These are phyloP conservation scores for Dicorynia guianensis DNA, from an alignment of 306 rosid species.

Conservation along the genomic window DNA sequence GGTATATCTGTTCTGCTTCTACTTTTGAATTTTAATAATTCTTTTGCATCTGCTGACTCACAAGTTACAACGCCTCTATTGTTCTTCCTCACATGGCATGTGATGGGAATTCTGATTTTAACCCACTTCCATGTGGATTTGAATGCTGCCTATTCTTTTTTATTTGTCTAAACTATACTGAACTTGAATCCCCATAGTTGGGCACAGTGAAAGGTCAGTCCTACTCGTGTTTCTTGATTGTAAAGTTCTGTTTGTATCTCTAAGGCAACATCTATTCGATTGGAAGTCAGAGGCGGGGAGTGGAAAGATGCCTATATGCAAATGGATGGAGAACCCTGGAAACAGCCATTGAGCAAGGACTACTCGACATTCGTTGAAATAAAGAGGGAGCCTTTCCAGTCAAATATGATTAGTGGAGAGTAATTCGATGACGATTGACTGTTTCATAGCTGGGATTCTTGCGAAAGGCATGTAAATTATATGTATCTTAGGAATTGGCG, in stretches of 20 bases:
- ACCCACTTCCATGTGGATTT: neutral
- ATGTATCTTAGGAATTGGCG: conserved; percentile 13
- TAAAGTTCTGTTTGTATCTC: conserved; percentile 7
- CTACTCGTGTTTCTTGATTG: neutral
- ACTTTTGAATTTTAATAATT: neutral
- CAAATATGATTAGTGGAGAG: conserved; percentile 76
- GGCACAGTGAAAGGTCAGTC: conserved; percentile 15
- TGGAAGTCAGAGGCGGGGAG: conserved; percentile 95
- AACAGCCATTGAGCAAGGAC: conserved; percentile 74
- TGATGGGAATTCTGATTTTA: conserved; percentile 2
- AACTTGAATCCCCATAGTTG: neutral
- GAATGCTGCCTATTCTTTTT: neutral
- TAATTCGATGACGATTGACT: conserved; percentile 29
- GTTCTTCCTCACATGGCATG: neutral
- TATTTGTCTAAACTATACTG: neutral
- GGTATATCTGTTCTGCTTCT: conserved; percentile 2
- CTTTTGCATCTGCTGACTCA: neutral
- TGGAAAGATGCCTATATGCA: conserved; percentile 86
- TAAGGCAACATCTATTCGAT: conserved; percentile 86
- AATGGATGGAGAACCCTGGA: conserved; percentile 99
- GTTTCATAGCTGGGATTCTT: conserved; percentile 22
- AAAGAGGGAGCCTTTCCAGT: conserved; percentile 79
- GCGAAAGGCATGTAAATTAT: conserved; percentile 34
- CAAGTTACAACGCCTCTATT: neutral
- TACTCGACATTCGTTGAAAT: conserved; percentile 83